Evolutionary conservation across 768 basidiomycete species (phyloP).

Genomic region (Boletus rufocinnamomeus): DNA sequence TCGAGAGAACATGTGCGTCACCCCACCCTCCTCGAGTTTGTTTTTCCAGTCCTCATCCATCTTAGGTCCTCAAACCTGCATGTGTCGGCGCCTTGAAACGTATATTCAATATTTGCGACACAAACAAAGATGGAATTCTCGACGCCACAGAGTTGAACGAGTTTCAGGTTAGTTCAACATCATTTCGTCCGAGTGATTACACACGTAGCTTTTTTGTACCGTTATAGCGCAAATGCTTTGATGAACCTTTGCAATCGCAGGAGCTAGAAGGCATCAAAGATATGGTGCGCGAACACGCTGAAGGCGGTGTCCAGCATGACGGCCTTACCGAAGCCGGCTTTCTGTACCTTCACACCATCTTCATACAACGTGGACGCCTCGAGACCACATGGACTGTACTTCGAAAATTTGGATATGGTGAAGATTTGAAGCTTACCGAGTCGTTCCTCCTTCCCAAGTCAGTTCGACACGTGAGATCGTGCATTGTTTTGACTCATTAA

Average conservation of each 20-base stretch:
- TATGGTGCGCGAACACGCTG: constrained; percentile 80
- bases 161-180: constrained; percentile 70
- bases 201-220: background rate
- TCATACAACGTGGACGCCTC: constrained; percentile 92
- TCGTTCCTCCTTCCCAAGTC: constrained; percentile 88
- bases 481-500: constrained; percentile 15
- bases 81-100: constrained; percentile 85
- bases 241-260: constrained; percentile 85
- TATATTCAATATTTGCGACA: constrained; percentile 96
- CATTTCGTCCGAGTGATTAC: background rate
- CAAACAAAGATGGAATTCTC: constrained; percentile 90
- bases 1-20: constrained; percentile 87
- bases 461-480: constrained; percentile 31
- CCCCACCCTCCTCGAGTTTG: constrained; percentile 1
- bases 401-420: constrained; percentile 93
- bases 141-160: constrained; percentile 92
- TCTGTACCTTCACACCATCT: constrained; percentile 91
- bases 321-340: constrained; percentile 94
- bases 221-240: constrained; percentile 88
- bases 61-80: constrained; percentile 88
- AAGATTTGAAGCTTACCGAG: constrained; percentile 88
- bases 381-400: constrained; percentile 99
- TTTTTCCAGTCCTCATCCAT: constrained; percentile 14
- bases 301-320: constrained; percentile 69
- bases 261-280: constrained; percentile 97